Base-by-base conservation (phyloP, 2,329 filamentous ascomycete species). In the Clarireedia monteithiana region DNA sequence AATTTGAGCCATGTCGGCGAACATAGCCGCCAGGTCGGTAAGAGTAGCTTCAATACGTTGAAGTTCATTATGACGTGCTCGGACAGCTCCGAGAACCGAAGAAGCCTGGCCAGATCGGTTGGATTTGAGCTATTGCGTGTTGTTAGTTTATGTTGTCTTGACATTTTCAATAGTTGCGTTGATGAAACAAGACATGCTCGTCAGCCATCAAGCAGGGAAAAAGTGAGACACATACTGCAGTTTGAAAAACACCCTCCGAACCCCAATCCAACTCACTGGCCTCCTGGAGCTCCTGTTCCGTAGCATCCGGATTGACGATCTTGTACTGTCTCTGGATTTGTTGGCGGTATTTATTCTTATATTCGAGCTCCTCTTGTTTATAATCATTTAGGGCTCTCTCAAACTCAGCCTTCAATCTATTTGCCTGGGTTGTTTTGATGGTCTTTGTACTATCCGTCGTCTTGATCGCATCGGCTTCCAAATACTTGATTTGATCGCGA, bases 271-370 rank as follows among this genome's bases (percentile, higher is more conserved):
- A 76, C 63, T 88, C 77, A 24, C 83, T 75, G 3, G 87, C 87
- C 69, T 88, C 75, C 49, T 78, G 74, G 2, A 91, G 84, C 71
- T 92, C 86, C 1, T 79, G 75, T 58, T 91, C 86, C 49, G 80
- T 80, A n/a, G 88, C 89, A 46, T 90, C 84, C 51, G 88, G 88
- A 69, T 91, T 89, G 63, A 90, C 87, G 67, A 92, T 91, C 56
- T 83, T 79, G 72, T 89, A 91, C 72, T 94, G 89, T 66, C 89
- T 80, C 57, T 83, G 82, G 68, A 92, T 89, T 70, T 90, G 86
- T 61, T 91, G 86, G 59, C 85, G 81, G 71, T 90, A 90, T 61
- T 84, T 77, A 68, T 82, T 77, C 67, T 82, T 79, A 74, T 89
- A 91, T 47, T 80, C 77, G 58, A 80, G 75, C 76, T 94, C 89